These are phyloP conservation scores for Rhizophagus prolifer DNA, from an alignment of 192 early-diverging fungal genomes.

Conservation along the genomic window DNA sequence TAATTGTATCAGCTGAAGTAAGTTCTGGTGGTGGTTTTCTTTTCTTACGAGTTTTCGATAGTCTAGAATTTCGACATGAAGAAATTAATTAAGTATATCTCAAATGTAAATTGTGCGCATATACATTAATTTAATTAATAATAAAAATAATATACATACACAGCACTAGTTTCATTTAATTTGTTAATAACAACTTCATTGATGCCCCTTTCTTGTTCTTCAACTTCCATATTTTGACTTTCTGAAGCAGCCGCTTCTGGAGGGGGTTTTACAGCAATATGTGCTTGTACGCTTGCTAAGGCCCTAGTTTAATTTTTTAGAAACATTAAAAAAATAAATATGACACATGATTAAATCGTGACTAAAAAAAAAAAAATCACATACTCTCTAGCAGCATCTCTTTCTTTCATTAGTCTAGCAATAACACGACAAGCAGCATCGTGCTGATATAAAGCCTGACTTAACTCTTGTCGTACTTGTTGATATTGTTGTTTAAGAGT, in stretches of 20 bases:
- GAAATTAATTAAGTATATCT: not conserved
- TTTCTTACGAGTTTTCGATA: constrained; percentile 73
- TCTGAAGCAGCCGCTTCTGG: constrained; percentile 31
- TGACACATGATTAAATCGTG: not conserved
- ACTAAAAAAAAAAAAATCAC: not conserved
- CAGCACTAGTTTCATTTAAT: constrained; percentile 49
- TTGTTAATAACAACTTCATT: constrained; percentile 50
- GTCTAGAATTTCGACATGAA: constrained; percentile 41
- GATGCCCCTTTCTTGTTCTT: constrained; percentile 38
- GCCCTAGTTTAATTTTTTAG: constrained; percentile 39
- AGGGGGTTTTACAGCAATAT: constrained; percentile 51
- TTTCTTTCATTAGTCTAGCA: constrained; percentile 86
- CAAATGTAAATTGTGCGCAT: not conserved
- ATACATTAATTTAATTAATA: not conserved
- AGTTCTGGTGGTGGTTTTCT: constrained; percentile 79
- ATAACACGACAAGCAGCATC: constrained; percentile 96
- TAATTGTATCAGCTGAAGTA: constrained; percentile 66
- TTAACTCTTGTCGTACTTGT: constrained; percentile 87
- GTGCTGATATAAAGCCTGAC: constrained; percentile 92
- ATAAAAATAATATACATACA: constrained; percentile 36
- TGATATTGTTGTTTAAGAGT: constrained; percentile 90
- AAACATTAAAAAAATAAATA: not conserved
- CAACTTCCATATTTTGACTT: constrained; percentile 54
- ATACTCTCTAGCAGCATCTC: constrained; percentile 82
- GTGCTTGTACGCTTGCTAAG: constrained; percentile 58